These are phyloP conservation scores for Tremella yokohamensis DNA, from an alignment of 768 basidiomycete species.

Conservation along the genomic window DNA sequence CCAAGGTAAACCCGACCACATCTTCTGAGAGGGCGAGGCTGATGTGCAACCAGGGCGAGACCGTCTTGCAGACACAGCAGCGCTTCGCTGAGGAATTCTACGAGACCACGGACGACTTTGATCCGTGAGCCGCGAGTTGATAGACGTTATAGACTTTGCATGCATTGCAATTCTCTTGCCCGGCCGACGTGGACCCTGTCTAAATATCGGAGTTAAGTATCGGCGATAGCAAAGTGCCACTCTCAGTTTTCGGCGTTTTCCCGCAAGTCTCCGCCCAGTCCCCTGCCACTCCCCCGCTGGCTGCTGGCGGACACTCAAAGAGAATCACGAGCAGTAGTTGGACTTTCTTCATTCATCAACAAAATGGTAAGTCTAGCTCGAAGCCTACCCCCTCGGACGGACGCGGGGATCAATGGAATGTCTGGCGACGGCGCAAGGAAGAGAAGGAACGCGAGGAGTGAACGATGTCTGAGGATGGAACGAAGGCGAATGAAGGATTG, in stretches of 20 bases:
- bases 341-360: constrained; percentile 17
- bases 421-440: too few species aligned
- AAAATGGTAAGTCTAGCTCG: constrained; percentile 28
- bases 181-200: not conserved
- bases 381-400: too few species aligned
- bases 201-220: constrained; percentile 18
- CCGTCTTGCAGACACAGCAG: constrained; percentile 66
- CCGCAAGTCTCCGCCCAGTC: not conserved
- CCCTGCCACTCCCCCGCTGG: not conserved
- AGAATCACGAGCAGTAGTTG: too few species aligned
- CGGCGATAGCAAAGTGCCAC: constrained; percentile 1
- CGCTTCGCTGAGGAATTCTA: constrained; percentile 82
- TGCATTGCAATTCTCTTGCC: too few species aligned
- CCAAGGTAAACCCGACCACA: constrained; percentile 9
- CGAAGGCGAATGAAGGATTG: not conserved
- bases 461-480: too few species aligned
- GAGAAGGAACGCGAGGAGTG: too few species aligned
- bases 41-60: constrained; percentile 57
- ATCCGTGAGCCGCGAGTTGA: constrained; percentile 9
- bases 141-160: not conserved
- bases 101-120: constrained; percentile 49
- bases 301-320: too few species aligned
- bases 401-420: too few species aligned
- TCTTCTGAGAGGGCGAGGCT: not conserved
- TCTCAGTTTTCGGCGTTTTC: not conserved